Evolutionary conservation across 352 stramenopile genomes (phyloP).

Genomic region (Globisporangium echinulatum): DNA sequence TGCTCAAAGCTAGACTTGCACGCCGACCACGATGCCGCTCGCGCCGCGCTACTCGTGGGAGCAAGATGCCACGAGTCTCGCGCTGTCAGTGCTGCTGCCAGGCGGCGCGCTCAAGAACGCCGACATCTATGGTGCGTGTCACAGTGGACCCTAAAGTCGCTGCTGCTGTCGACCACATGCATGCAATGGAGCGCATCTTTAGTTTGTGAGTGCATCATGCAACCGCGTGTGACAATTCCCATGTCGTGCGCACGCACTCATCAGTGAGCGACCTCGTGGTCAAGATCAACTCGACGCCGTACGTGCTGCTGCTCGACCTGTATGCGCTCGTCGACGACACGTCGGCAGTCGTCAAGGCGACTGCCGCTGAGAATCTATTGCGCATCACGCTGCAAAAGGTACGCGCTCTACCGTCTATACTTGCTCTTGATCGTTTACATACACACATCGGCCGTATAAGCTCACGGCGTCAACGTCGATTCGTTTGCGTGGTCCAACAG

Average conservation of each 20-base stretch:
- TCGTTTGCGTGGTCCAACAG: not conserved
- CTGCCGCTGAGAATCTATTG: constrained; percentile 30
- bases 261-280: constrained; percentile 70
- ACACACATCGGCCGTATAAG: not conserved
- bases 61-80: constrained; percentile 41
- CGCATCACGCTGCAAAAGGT: constrained; percentile 47
- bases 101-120: constrained; percentile 35
- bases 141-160: no score
- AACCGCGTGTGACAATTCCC: not conserved
- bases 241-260: not conserved
- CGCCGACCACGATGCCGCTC: constrained; percentile 40
- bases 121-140: constrained; percentile 57
- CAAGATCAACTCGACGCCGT: constrained; percentile 74
- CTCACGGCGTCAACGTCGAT: not conserved
- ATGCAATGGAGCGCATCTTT: no score
- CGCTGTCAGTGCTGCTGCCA: constrained; percentile 46
- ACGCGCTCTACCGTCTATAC: not conserved
- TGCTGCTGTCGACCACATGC: not conserved
- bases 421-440: not conserved
- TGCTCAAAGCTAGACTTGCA: no score
- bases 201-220: not conserved
- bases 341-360: constrained; percentile 39
- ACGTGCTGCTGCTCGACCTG: constrained; percentile 71
- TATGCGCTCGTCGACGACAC: constrained; percentile 46
- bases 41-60: constrained; percentile 61